A percentile compares a stretch with the other conserved stretches of the same genome.
These are phyloP conservation scores for Phytophthora syringae DNA, from an alignment of 352 stramenopile genomes.

Conservation along the genomic window DNA sequence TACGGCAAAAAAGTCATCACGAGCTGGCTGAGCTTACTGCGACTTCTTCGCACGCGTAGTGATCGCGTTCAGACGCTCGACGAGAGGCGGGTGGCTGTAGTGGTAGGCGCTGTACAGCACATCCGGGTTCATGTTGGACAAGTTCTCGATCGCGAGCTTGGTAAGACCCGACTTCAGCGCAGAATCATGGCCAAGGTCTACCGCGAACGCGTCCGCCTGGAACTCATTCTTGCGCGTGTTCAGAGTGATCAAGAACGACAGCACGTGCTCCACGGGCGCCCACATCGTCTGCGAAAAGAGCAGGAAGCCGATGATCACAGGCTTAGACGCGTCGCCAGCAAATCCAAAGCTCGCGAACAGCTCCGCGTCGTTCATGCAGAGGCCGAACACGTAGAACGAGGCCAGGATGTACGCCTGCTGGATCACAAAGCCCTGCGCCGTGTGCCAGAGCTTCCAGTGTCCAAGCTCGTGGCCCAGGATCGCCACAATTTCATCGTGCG, in stretches of 20 bases:
- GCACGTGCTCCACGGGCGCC: slow-evolving; percentile 78
- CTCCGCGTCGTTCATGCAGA: slow-evolving; percentile 80
- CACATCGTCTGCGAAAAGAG: slow-evolving; percentile 87
- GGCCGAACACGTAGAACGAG: slow-evolving; percentile 82
- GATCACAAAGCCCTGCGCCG: slow-evolving; percentile 93
- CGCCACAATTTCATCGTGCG: slow-evolving; percentile 94
- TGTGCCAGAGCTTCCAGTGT: slow-evolving; percentile 98
- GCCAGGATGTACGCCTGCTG: slow-evolving; percentile 89
- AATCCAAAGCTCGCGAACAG: slow-evolving; percentile 87
- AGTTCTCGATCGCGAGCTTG: slow-evolving; percentile 98
- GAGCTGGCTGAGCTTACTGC: slow-evolving; percentile 33
- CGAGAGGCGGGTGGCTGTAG: slow-evolving; percentile 97
- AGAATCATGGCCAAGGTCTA: slow-evolving; percentile 90
- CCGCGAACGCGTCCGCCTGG: slow-evolving; percentile 94
- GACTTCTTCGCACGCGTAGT: slow-evolving; percentile 63
- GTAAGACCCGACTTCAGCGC: slow-evolving; percentile 94
- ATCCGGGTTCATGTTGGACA: slow-evolving; percentile 97
- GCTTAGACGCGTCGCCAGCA: slow-evolving; percentile 41
- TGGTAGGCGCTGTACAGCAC: slow-evolving; percentile 95
- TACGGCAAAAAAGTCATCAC: neutral
- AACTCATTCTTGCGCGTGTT: slow-evolving; percentile 87
- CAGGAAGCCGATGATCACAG: slow-evolving; percentile 84
- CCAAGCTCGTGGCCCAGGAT: slow-evolving; percentile 97
- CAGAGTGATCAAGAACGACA: slow-evolving; percentile 80
- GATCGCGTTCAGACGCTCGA: slow-evolving; percentile 96